Evolutionary conservation across 1,284 basidiomycete genomes (phyloP).

Genomic region (Cutaneotrichosporon sp.): DNA sequence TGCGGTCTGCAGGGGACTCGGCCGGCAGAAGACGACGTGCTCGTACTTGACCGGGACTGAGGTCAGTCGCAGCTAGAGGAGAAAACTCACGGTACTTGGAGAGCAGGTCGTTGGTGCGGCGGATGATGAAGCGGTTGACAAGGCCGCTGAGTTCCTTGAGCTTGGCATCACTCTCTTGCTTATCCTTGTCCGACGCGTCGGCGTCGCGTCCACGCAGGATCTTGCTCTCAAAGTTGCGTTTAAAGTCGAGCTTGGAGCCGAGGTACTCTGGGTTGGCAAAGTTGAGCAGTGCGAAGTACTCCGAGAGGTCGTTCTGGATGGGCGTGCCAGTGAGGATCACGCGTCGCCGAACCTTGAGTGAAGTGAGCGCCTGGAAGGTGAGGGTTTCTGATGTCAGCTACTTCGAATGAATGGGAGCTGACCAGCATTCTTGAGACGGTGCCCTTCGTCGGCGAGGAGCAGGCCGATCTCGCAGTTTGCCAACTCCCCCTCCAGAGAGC

Average conservation of each 20-base stretch:
- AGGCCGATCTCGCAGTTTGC: slow-evolving; percentile 81
- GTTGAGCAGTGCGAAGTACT: slow-evolving; percentile 93
- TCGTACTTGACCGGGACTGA: slow-evolving; percentile 98
- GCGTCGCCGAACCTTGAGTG: slow-evolving; percentile 84
- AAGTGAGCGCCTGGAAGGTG: slow-evolving; percentile 83
- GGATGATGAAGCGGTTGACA: slow-evolving; percentile 95
- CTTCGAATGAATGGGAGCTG: slow-evolving; percentile 29
- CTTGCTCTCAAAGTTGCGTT: slow-evolving; percentile 92
- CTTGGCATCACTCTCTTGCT: slow-evolving; percentile 82
- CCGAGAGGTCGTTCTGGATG: slow-evolving; percentile 93
- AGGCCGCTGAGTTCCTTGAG: slow-evolving; percentile 87
- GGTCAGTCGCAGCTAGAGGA: neutral
- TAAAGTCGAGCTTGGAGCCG: slow-evolving; percentile 86
- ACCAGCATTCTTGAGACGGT: slow-evolving; percentile 96
- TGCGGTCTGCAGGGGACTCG: slow-evolving; percentile 82
- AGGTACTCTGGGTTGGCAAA: slow-evolving; percentile 97
- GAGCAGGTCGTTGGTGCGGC: slow-evolving; percentile 92
- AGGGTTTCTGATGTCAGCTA: slow-evolving; percentile 63
- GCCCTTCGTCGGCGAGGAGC: slow-evolving; percentile 93
- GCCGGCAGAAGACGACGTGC: slow-evolving; percentile 94
- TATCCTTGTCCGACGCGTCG: slow-evolving; percentile 78
- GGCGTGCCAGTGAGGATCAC: slow-evolving; percentile 97
- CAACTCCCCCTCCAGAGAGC: slow-evolving; percentile 74
- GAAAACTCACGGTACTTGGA: slow-evolving; percentile 87
- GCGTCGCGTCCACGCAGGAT: slow-evolving; percentile 94